phyloP scores from a whole-genome alignment of 177 flowering plant species.

The Vitis hybrid region DNA sequence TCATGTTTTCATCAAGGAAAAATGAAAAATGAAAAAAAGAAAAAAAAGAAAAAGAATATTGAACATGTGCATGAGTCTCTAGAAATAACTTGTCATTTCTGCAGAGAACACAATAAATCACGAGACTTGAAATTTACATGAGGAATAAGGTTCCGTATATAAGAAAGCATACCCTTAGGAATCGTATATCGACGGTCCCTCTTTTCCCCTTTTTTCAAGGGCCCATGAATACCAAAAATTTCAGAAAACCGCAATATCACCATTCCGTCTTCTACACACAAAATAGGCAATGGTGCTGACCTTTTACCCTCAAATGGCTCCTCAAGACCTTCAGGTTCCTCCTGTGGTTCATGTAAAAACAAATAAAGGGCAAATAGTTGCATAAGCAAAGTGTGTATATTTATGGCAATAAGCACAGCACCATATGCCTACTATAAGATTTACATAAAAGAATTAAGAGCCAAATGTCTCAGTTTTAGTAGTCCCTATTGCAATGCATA shows the following conservation, averaged over 20 bases:
- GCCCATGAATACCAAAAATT: conserved; percentile 79
- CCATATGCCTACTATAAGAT: too few relatives aligned
- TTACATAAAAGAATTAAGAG: too few relatives aligned
- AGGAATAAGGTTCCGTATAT: background rate
- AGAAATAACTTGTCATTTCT: too few relatives aligned
- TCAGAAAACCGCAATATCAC: conserved; percentile 86
- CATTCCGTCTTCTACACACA: conserved; percentile 80
- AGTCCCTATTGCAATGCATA: background rate
- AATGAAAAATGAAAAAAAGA: too few relatives aligned
- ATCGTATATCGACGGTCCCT: conserved; percentile 48
- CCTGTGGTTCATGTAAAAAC: conserved; percentile 27
- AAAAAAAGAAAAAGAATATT: too few relatives aligned
- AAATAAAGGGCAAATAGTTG: background rate
- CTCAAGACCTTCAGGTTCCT: conserved; percentile 30
- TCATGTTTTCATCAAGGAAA: too few relatives aligned
- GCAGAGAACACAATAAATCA: too few relatives aligned
- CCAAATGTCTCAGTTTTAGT: too few relatives aligned
- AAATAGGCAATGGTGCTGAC: conserved; percentile 62
- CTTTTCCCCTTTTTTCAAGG: conserved; percentile 54
- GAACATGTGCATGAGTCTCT: too few relatives aligned
- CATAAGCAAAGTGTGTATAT: too few relatives aligned
- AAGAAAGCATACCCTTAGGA: conserved; percentile 52
- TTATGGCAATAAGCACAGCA: too few relatives aligned
- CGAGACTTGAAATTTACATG: too few relatives aligned
- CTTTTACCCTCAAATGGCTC: conserved; percentile 32